Percentiles rank a stretch among this genome's conserved stretches.
Conservation (phyloP, 78 protist species). For the Polysphondylium violaceum region DNA sequence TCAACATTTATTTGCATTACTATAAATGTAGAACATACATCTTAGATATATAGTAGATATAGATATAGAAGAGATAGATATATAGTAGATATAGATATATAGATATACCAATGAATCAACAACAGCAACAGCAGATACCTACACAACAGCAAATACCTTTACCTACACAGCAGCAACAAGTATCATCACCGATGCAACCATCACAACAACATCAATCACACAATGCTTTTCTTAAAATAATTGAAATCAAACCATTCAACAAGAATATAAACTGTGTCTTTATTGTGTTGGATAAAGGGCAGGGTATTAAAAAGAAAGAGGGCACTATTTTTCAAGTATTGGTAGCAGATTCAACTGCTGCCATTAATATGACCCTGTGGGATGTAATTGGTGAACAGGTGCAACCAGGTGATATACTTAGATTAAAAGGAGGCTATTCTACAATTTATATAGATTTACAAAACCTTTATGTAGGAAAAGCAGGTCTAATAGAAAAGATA, state of each 20-base stretch:
- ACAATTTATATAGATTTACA: conserved; percentile 37
- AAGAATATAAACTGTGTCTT: conserved; percentile 53
- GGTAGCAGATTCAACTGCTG: conserved; percentile 64
- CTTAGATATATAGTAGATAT: too few relatives aligned
- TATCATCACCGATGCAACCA: too few relatives aligned
- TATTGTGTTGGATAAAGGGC: conserved; percentile 61
- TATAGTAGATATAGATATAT: too few relatives aligned
- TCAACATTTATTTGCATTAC: too few relatives aligned
- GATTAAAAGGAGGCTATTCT: conserved; percentile 69
- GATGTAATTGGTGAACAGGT: conserved; percentile 61
- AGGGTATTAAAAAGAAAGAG: conserved; percentile 53
- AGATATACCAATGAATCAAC: too few relatives aligned
- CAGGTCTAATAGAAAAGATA: conserved; percentile 63
- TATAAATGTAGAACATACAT: too few relatives aligned
- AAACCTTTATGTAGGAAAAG: conserved; percentile 62
- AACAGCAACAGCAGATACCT: too few relatives aligned
- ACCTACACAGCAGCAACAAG: too few relatives aligned
- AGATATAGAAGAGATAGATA: too few relatives aligned
- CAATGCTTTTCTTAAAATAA: conserved; percentile 2
- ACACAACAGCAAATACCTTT: too few relatives aligned
- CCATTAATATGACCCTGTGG: conserved; percentile 68
- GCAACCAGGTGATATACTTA: conserved; percentile 71
- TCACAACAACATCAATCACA: too few relatives aligned
- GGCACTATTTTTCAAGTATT: conserved; percentile 43
- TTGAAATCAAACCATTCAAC: conserved; percentile 53